Evolutionary conservation across 2,329 filamentous ascomycete species (phyloP).

Genomic region (Thelonectria olida): DNA sequence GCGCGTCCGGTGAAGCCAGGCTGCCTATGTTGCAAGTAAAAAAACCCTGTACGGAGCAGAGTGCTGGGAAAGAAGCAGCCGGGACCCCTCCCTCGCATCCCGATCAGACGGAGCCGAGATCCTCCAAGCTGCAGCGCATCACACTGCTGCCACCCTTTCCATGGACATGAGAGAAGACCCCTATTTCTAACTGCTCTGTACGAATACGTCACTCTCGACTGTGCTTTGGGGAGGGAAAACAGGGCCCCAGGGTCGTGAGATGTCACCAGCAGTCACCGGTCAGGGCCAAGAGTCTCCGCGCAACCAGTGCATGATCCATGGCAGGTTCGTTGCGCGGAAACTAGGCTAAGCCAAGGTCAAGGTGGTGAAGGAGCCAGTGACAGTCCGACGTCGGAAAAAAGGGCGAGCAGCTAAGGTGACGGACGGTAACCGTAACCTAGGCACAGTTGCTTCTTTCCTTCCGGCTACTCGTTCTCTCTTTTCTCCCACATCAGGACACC

Average conservation of each 20-base stretch:
- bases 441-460: not conserved
- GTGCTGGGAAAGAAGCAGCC: too few relatives aligned
- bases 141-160: not conserved
- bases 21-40: too few relatives aligned
- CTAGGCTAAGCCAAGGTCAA: not conserved
- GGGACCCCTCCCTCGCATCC: not conserved
- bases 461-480: not conserved
- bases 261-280: not conserved
- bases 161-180: too few relatives aligned
- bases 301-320: not conserved
- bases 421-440: too few relatives aligned
- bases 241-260: not conserved
- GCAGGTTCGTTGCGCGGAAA: not conserved
- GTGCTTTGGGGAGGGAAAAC: not conserved
- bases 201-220: not conserved
- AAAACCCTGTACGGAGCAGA: too few relatives aligned
- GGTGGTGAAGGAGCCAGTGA: not conserved
- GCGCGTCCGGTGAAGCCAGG: too few relatives aligned
- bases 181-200: not conserved
- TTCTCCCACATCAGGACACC: not conserved
- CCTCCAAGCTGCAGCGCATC: not conserved
- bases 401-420: not conserved
- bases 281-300: too few relatives aligned
- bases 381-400: not conserved
- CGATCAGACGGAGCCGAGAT: constrained; percentile 11